Evolutionary conservation across 345 rosid genomes (phyloP).

Genomic region (Adansonia digitata): DNA sequence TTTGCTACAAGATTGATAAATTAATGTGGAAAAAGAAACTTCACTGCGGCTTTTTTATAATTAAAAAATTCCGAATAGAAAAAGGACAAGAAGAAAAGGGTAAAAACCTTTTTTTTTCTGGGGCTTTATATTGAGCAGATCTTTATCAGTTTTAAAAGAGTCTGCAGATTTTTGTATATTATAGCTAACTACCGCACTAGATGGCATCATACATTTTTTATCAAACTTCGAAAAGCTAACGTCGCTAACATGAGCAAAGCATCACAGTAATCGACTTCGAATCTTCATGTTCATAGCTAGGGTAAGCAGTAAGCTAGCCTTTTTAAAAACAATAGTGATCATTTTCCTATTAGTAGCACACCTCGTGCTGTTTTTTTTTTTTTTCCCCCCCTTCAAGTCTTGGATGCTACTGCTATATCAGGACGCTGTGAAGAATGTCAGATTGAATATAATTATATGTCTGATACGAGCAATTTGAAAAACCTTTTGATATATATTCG

Average conservation of each 20-base stretch:
- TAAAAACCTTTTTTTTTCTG: neutral
- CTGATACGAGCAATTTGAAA: too few relatives aligned
- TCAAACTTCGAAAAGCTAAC: too few relatives aligned
- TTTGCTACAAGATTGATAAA: neutral
- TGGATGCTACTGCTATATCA: too few relatives aligned
- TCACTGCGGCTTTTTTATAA: neutral
- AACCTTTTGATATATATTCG: too few relatives aligned
- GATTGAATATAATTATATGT: too few relatives aligned
- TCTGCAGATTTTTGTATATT: neutral
- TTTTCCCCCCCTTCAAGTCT: too few relatives aligned
- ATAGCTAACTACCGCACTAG: neutral
- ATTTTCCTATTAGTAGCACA: neutral
- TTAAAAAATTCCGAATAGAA: slow-evolving; percentile 28
- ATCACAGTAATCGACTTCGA: neutral
- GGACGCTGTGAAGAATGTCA: too few relatives aligned
- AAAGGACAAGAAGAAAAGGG: slow-evolving; percentile 28
- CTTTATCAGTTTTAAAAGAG: neutral
- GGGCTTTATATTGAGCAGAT: neutral
- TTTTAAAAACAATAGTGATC: neutral
- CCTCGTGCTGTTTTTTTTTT: too few relatives aligned
- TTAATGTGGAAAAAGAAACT: slow-evolving; percentile 2
- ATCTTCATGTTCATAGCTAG: neutral
- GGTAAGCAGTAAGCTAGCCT: neutral
- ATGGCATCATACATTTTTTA: slow-evolving; percentile 13
- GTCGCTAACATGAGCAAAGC: neutral